These are phyloP conservation scores for Scheffersomyces stambukii DNA, from an alignment of 1,139 yeast species.

Conservation along the genomic window DNA sequence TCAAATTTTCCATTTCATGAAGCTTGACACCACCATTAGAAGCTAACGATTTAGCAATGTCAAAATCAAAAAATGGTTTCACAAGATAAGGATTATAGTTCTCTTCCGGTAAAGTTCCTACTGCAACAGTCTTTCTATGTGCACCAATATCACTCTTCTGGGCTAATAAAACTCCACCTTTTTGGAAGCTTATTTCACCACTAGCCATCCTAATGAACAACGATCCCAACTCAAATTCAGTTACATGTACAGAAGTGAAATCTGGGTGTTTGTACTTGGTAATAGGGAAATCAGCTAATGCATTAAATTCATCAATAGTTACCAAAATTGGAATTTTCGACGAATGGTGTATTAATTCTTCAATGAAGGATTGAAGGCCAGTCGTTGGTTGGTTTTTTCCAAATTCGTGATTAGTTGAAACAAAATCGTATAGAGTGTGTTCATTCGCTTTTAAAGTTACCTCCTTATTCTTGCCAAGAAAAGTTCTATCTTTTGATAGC, in stretches of 20 bases:
- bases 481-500: constrained; percentile 42
- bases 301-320: constrained; percentile 74
- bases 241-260: constrained; percentile 55
- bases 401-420: constrained; percentile 36
- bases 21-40: constrained; percentile 44
- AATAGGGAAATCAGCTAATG: constrained; percentile 50
- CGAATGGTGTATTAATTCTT: constrained; percentile 48
- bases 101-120: constrained; percentile 49
- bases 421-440: constrained; percentile 39
- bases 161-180: constrained; percentile 69
- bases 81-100: constrained; percentile 58
- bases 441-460: constrained; percentile 37
- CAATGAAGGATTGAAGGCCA: constrained; percentile 51
- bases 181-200: constrained; percentile 48
- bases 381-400: constrained; percentile 30
- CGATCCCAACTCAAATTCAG: constrained; percentile 64
- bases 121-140: constrained; percentile 46
- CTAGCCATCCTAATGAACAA: constrained; percentile 52
- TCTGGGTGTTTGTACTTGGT: constrained; percentile 61
- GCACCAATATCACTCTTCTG: constrained; percentile 33
- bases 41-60: constrained; percentile 47
- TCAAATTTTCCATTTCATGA: constrained; percentile 46
- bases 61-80: constrained; percentile 48
- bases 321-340: constrained; percentile 55
- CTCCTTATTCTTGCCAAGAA: constrained; percentile 29